A percentile compares a stretch with the other conserved stretches of the same genome.
Evolutionary conservation across 345 rosid species (phyloP).

Genomic region (Draba incana): DNA sequence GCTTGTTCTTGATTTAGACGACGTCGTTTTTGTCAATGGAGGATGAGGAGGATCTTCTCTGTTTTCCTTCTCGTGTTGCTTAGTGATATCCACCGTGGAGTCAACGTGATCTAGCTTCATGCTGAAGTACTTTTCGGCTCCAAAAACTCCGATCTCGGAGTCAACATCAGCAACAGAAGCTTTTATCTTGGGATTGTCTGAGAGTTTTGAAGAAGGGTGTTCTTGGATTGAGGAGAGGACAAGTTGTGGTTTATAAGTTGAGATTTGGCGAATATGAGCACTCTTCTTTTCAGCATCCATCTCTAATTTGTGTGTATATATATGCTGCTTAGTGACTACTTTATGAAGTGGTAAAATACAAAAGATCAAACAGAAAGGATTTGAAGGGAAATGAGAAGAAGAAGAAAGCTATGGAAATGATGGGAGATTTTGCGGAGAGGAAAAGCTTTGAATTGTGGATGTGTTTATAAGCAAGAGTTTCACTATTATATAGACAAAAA

Average conservation of each 20-base stretch:
- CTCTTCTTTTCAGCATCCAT: conserved; percentile 41
- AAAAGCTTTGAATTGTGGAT: conserved; percentile 18
- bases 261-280: conserved; percentile 38
- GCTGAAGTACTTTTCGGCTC: conserved; percentile 85
- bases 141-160: conserved; percentile 76
- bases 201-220: conserved; percentile 33
- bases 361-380: conserved; percentile 25
- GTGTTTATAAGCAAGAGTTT: conserved; percentile 16
- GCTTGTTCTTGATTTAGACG: conserved; percentile 43
- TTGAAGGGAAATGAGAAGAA: conserved; percentile 29
- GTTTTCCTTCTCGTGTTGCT: conserved; percentile 33
- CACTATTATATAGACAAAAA: conserved; percentile 29
- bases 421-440: conserved; percentile 27
- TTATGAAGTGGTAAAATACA: conserved; percentile 27
- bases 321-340: conserved; percentile 36
- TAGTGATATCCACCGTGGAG: conserved; percentile 37
- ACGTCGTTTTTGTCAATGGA: conserved; percentile 55
- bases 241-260: conserved; percentile 37
- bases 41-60: conserved; percentile 31
- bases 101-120: conserved; percentile 54
- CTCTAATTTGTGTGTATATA: conserved; percentile 25
- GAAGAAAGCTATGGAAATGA: conserved; percentile 33
- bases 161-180: conserved; percentile 44
- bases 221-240: conserved; percentile 42
- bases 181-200: conserved; percentile 27